These are phyloP conservation scores for Yamadazyma friedrichii DNA, from an alignment of 1,139 yeast genomes.

Conservation along the genomic window DNA sequence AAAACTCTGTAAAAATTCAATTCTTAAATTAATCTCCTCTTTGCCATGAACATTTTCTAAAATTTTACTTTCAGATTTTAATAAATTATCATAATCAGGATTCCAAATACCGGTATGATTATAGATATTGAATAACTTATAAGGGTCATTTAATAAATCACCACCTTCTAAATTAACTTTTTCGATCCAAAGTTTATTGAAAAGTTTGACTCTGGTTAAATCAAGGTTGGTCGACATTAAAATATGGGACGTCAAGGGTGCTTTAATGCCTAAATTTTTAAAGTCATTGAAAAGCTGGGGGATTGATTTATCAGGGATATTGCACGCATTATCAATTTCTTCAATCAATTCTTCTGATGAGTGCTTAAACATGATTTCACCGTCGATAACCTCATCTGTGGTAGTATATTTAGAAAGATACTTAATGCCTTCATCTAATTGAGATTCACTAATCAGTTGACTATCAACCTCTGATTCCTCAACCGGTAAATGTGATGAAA, in stretches of 20 bases:
- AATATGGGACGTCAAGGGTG: constrained; percentile 27
- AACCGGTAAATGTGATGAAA: not conserved
- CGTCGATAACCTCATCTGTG: constrained; percentile 1
- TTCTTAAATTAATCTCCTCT: constrained; percentile 20
- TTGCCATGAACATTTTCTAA: constrained; percentile 22
- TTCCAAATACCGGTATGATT: constrained; percentile 30
- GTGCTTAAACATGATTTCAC: not conserved
- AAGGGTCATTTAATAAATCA: constrained; percentile 8
- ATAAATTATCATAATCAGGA: constrained; percentile 22
- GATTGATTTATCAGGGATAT: constrained; percentile 5
- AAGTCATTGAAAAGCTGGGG: constrained; percentile 18
- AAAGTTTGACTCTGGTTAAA: constrained; percentile 13
- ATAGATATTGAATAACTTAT: constrained; percentile 11
- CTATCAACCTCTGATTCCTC: not conserved
- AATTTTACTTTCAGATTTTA: constrained; percentile 15
- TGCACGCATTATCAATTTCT: not conserved
- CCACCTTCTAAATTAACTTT: not conserved
- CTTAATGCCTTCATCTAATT: constrained; percentile 6
- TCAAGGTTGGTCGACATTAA: constrained; percentile 27
- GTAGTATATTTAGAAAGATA: not conserved
- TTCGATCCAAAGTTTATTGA: constrained; percentile 11
- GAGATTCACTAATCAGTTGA: constrained; percentile 7
- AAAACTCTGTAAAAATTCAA: constrained; percentile 14
- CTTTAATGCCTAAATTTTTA: constrained; percentile 24
- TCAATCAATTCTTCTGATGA: not conserved